These are phyloP conservation scores for Phialophora expanda DNA, from an alignment of 2,329 filamentous ascomycete species.

Conservation along the genomic window DNA sequence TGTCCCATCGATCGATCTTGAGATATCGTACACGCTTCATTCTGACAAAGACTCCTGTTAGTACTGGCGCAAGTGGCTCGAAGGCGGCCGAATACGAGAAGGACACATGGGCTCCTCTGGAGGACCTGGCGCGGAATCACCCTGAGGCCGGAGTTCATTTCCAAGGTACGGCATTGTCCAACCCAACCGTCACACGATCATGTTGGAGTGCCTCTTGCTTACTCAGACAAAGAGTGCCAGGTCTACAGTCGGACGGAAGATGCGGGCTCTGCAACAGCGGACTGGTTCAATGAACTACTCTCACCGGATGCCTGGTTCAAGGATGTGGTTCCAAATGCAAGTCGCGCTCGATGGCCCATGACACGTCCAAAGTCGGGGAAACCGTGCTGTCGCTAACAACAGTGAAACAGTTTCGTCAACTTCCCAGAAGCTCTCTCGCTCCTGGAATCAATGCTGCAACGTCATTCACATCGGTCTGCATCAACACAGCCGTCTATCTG, in stretches of 20 bases:
- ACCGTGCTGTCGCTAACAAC: not conserved
- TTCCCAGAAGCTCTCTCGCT: not conserved
- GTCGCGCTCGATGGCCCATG: conserved; percentile 29
- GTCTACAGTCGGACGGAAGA: conserved; percentile 54
- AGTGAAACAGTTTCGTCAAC: not conserved
- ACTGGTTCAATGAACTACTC: conserved; percentile 71
- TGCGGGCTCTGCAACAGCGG: conserved; percentile 55
- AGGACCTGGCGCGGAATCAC: conserved; percentile 61
- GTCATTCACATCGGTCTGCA: conserved; percentile 82
- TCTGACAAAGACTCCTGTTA: conserved; percentile 19
- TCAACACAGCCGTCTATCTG: conserved; percentile 87
- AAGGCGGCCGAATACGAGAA: conserved; percentile 57
- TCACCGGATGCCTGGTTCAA: conserved; percentile 74
- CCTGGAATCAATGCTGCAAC: conserved; percentile 69
- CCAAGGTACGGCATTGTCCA: conserved; percentile 50
- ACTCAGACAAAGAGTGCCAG: not conserved
- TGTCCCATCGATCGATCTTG: conserved; percentile 41
- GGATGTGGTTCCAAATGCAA: conserved; percentile 69
- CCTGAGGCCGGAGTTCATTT: conserved; percentile 78
- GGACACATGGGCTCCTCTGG: conserved; percentile 64
- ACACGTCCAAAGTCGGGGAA: too few relatives aligned
- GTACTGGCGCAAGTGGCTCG: conserved; percentile 43
- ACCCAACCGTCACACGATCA: conserved; percentile 41
- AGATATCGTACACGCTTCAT: too few relatives aligned
- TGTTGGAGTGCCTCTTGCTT: not conserved